phyloP scores from a whole-genome alignment of 768 basidiomycete genomes.

The Collybia nuda region DNA sequence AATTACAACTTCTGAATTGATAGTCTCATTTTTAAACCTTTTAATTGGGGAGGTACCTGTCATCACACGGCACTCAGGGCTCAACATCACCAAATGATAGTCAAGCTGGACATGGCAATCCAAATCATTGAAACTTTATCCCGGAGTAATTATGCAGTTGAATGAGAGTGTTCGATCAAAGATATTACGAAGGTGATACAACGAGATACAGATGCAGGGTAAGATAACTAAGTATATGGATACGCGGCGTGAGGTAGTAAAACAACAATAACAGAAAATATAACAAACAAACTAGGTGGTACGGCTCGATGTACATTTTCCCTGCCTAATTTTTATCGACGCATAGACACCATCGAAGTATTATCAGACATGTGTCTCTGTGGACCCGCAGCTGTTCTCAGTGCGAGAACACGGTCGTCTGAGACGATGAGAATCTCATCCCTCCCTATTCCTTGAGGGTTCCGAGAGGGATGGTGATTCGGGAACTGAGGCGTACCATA shows the following conservation, averaged over 20 bases:
- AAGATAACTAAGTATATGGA: slow-evolving; percentile 20
- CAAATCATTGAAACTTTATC: no score
- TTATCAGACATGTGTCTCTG: slow-evolving; percentile 42
- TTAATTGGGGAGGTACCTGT: no score
- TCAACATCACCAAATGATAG: no score
- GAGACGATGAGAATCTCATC: slow-evolving; percentile 91
- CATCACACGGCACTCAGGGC: no score
- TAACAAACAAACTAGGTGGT: slow-evolving; percentile 10
- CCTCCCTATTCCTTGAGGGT: slow-evolving; percentile 53
- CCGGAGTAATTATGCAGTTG: no score
- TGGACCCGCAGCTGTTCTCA: slow-evolving; percentile 49
- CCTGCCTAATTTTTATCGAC: slow-evolving; percentile 24
- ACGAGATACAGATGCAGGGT: slow-evolving; percentile 26
- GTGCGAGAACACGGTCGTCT: slow-evolving; percentile 79
- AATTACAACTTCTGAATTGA: no score
- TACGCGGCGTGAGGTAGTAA: slow-evolving; percentile 1
- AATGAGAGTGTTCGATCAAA: neutral
- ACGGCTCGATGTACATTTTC: slow-evolving; percentile 1
- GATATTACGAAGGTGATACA: neutral
- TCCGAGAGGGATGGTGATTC: slow-evolving; percentile 37
- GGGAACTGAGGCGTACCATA: slow-evolving; percentile 34
- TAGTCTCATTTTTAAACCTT: no score
- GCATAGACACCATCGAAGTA: slow-evolving; percentile 41
- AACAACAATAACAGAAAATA: slow-evolving; percentile 6
- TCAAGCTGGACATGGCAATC: no score